These are phyloP conservation scores for Chamaecrista fasciculata DNA, from an alignment of 306 rosid genomes.

Conservation along the genomic window DNA sequence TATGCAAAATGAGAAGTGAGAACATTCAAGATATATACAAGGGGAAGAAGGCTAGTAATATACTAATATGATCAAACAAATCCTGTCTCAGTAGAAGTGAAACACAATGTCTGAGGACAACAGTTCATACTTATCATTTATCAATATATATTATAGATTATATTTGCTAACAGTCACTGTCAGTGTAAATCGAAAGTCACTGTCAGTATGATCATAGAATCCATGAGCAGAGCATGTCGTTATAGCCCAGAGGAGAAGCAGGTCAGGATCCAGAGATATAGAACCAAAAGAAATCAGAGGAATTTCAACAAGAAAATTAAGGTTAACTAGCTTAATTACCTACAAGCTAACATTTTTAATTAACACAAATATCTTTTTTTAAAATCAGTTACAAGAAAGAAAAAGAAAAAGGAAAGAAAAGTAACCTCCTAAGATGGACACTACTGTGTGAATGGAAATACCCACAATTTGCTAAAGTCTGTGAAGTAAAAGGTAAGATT, in stretches of 20 bases:
- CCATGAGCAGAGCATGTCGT: slow-evolving; percentile 67
- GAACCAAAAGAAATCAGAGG: slow-evolving; percentile 72
- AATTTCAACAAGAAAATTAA: slow-evolving; percentile 93
- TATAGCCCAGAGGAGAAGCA: slow-evolving; percentile 88
- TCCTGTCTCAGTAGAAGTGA: background rate
- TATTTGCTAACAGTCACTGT: background rate
- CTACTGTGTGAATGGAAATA: slow-evolving; percentile 10
- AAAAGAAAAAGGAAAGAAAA: background rate
- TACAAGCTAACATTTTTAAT: too few relatives aligned
- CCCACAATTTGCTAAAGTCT: too few relatives aligned
- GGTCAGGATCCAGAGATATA: slow-evolving; percentile 78
- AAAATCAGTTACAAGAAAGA: too few relatives aligned
- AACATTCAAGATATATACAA: too few relatives aligned
- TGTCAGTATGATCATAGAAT: slow-evolving; percentile 77
- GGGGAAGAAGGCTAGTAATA: too few relatives aligned
- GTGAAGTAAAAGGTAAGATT: too few relatives aligned
- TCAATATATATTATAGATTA: too few relatives aligned
- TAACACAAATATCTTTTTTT: too few relatives aligned
- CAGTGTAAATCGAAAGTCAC: slow-evolving; percentile 73
- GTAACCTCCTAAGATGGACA: slow-evolving; percentile 18
- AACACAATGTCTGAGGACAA: background rate
- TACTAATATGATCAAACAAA: background rate
- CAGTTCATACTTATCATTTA: background rate
- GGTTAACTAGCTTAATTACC: slow-evolving; percentile 46
- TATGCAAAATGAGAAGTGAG: too few relatives aligned